Base-by-base conservation (phyloP, 176 grass and related monocot species). In the Leersia perrieri region DNA sequence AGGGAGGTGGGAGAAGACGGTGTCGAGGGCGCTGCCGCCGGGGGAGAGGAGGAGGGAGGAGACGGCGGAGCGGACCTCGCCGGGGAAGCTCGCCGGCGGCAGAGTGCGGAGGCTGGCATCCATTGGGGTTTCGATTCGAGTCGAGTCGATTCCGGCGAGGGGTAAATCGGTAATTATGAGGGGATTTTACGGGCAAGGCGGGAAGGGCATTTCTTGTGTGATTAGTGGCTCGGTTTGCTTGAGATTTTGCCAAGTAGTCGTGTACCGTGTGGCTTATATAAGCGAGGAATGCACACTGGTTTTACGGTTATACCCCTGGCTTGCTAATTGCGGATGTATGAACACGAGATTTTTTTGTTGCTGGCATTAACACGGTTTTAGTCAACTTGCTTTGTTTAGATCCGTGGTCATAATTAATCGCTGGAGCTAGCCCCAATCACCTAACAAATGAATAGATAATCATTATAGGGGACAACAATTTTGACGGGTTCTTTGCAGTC, bases 1-100 rank as follows among this genome's bases (percentile, higher is more conserved):
- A 10, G 88, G 88, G 14, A 91, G 88, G 33, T 99, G 90, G 25
- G 89, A 87, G 77, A 99, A 99, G 62, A 99, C 78, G 22, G 90
- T 88, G 89, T 99, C 93, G 34, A 99, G 68, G 3, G 90, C 84
- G 79, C 77, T 95, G n/a, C 80, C 77, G 44, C 90, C 88, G 0
- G 89, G 87, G 12, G 89, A 87, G 25, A 95, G 88, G 41, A 99
- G 88, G 10, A 89, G 81, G 7, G 85, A 78, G 3, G 92, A 94
- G 1, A 94, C 63, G 2, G 87, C 81, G 6, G 89, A 86, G 42
- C 87, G 78, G 58, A 94, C 85, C 55, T 89, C 81, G 35, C 73
- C 64, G 3, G 92, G 60, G 76, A 87, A 82, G 78, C 79, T 89
- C 3, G 73, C 68, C 60, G 83, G 83, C 8, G 78, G 55, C 30